Evolutionary conservation across 495 filamentous ascomycete genomes (phyloP).

Genomic region (Penicillium canescens): DNA sequence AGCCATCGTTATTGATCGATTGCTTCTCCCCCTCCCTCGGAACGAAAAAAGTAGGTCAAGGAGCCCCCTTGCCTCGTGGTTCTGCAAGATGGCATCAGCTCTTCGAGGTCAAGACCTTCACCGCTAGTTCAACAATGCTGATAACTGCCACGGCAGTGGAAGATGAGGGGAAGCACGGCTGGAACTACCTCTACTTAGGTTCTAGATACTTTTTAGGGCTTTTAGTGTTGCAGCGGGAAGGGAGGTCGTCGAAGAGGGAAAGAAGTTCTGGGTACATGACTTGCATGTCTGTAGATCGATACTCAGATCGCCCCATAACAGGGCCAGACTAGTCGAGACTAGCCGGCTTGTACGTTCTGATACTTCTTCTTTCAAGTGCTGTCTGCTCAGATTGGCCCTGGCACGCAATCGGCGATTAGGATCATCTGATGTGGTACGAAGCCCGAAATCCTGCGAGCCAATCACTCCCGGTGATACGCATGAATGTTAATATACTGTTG

Average conservation of each 20-base stretch:
- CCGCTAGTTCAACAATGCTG: constrained; percentile 20
- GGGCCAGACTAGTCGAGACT: background rate
- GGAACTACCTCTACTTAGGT: background rate
- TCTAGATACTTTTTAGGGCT: background rate
- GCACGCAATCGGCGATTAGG: background rate
- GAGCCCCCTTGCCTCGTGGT: constrained; percentile 20
- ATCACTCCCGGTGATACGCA: background rate
- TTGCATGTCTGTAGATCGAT: background rate
- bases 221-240: background rate
- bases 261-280: constrained; percentile 4
- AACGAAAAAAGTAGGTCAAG: background rate
- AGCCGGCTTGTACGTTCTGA: background rate
- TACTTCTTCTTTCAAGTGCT: background rate
- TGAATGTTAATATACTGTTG: background rate
- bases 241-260: background rate
- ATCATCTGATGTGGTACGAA: constrained; percentile 3
- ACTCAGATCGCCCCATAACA: background rate
- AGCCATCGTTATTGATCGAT: background rate
- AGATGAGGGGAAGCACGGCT: background rate
- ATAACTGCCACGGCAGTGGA: background rate
- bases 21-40: background rate
- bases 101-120: constrained; percentile 10
- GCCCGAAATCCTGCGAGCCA: background rate
- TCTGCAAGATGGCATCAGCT: constrained; percentile 26
- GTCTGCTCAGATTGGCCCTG: background rate